Base-by-base conservation (phyloP, 306 rosid species). In the Citrullus colocynthis region DNA sequence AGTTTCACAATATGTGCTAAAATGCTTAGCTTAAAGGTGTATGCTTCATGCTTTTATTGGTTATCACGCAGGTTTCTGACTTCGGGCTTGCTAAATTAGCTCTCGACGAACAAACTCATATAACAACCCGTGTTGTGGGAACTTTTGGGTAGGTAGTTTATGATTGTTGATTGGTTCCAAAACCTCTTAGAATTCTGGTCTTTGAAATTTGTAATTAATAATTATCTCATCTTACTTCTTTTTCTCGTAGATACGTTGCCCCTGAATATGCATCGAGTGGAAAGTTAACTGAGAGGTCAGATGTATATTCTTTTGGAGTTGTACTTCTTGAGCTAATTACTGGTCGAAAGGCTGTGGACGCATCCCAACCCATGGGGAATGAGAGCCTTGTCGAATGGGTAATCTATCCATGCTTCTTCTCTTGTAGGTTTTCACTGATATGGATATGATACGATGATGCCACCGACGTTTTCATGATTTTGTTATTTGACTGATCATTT, bases 251-350 rank as follows among this genome's bases (percentile, higher is more conserved):
- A 84, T 94, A 94, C 80, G 83, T 94, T 80, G 97, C 98, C 79
- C 98, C 98, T 59, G 98, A 94, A 86, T 94, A 94, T 80, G 98
- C 95, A 28, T 92, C 96, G 39, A 94, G 96, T 82, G 98, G 98
- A 16, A 92, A 92, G 88, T 75, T 94, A 89, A 88, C 95, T 7
- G 97, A 92, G 81, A 90, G 89, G 82, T 90, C 96, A 67, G 98
- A 94, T 79, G 96, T 94, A 61, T 94, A 79, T 85, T 92, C 97
- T 74, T 94, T 71, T 78, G 98, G 98, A 77, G 98, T 94, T 13
- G 97, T 94, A 73, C 91, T 94, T 83, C 84, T 94, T 80, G 98
- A 94, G 86, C 91, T 94, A 63, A 90, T 94, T 78, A 90, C 98
- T 9, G 98, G 98, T 76, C 81, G 96, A 78, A 94, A 89, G 85